These are phyloP conservation scores for Pueraria montana DNA, from an alignment of 306 rosid genomes.

Conservation along the genomic window DNA sequence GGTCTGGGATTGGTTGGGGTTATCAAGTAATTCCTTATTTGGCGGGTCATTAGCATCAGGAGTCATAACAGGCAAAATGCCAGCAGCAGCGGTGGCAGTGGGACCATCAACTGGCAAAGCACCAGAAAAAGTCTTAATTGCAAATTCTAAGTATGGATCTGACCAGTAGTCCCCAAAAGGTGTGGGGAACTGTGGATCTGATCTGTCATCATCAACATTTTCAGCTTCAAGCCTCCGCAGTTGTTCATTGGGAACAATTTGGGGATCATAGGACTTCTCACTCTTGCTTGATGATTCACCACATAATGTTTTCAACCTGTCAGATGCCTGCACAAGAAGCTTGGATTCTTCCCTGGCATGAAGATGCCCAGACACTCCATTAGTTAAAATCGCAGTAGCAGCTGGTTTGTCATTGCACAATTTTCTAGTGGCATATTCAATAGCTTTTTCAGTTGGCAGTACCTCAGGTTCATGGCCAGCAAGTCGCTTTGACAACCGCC, in stretches of 20 bases:
- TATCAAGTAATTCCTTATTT: slow-evolving; percentile 39
- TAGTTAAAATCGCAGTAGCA: slow-evolving; percentile 44
- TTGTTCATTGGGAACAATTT: slow-evolving; percentile 49
- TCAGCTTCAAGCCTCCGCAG: slow-evolving; percentile 43
- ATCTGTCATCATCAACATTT: slow-evolving; percentile 14
- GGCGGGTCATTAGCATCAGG: slow-evolving; percentile 42
- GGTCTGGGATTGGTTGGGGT: not conserved
- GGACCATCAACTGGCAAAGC: slow-evolving; percentile 65
- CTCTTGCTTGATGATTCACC: slow-evolving; percentile 48
- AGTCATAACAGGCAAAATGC: slow-evolving; percentile 40
- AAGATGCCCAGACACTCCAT: slow-evolving; percentile 45
- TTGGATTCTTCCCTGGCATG: slow-evolving; percentile 19
- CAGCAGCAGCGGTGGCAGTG: slow-evolving; percentile 34
- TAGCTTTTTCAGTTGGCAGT: slow-evolving; percentile 53
- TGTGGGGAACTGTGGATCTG: slow-evolving; percentile 7
- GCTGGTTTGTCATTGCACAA: slow-evolving; percentile 35
- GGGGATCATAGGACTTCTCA: slow-evolving; percentile 40
- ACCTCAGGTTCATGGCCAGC: slow-evolving; percentile 63
- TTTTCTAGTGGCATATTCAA: slow-evolving; percentile 46
- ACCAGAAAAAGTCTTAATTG: slow-evolving; percentile 78
- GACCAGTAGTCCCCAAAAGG: slow-evolving; percentile 70
- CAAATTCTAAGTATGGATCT: slow-evolving; percentile 83
- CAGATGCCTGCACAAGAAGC: slow-evolving; percentile 41
- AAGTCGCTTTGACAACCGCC: slow-evolving; percentile 59
- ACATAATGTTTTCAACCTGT: slow-evolving; percentile 29